A percentile compares a stretch with the other conserved stretches of the same genome.
Evolutionary conservation across 108 stramenopile species (phyloP).

Genomic region (Cyclotella sp.): DNA sequence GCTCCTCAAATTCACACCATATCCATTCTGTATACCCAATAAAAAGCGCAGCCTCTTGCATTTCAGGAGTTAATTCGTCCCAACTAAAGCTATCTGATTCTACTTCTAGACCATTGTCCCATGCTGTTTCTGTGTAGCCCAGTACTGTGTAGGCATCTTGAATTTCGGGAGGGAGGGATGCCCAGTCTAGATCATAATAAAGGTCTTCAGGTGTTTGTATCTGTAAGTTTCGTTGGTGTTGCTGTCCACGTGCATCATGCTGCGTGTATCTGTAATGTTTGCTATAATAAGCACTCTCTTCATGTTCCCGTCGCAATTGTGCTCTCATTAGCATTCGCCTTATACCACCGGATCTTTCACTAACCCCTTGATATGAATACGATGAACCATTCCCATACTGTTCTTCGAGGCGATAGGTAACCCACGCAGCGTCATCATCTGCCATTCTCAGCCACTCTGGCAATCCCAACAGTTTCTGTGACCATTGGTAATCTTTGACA

Average conservation of each 20-base stretch:
- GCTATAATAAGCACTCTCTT: too few relatives aligned
- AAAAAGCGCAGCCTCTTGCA: slow-evolving; percentile 38
- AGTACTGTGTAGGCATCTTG: slow-evolving; percentile 13
- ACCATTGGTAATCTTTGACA: slow-evolving; percentile 25
- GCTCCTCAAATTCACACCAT: slow-evolving; percentile 35
- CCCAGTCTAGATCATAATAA: slow-evolving; percentile 39
- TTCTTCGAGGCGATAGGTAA: neutral
- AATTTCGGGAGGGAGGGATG: slow-evolving; percentile 21
- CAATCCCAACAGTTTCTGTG: slow-evolving; percentile 2
- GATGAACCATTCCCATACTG: neutral
- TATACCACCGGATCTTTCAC: too few relatives aligned
- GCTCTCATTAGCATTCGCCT: neutral
- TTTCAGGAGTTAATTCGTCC: slow-evolving; percentile 42
- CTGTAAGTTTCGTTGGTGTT: neutral
- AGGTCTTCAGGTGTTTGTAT: slow-evolving; percentile 3
- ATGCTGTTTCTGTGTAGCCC: slow-evolving; percentile 4
- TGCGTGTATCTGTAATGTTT: neutral
- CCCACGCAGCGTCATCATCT: slow-evolving; percentile 15
- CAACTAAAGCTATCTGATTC: slow-evolving; percentile 19
- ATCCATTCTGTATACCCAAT: slow-evolving; percentile 16
- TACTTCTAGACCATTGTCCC: slow-evolving; percentile 17
- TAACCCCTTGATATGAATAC: too few relatives aligned
- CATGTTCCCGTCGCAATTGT: neutral
- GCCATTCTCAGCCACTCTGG: neutral
- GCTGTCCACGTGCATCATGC: neutral